These are phyloP conservation scores for Mycena vitilis DNA, from an alignment of 768 basidiomycete species.

Conservation along the genomic window DNA sequence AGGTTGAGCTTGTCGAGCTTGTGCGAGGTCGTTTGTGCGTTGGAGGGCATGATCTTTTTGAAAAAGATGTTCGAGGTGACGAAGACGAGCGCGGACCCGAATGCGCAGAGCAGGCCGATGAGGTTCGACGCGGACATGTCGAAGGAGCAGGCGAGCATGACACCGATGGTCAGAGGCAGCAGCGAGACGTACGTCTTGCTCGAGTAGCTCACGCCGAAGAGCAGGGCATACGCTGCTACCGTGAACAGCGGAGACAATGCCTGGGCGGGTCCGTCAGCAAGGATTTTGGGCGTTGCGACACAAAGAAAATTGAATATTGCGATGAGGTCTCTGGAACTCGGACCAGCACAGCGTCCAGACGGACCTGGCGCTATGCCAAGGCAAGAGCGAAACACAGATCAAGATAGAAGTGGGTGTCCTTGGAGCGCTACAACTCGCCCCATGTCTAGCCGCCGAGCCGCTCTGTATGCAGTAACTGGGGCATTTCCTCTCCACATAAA, in stretches of 20 bases:
- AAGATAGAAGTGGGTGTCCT: no score
- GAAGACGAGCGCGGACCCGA: constrained; percentile 96
- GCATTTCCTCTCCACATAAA: no score
- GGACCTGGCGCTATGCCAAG: no score
- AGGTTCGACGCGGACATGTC: constrained; percentile 90
- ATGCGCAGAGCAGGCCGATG: constrained; percentile 91
- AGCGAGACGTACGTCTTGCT: constrained; percentile 91
- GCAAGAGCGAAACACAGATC: no score
- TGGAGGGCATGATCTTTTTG: constrained; percentile 95
- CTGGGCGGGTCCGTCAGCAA: constrained; percentile 53
- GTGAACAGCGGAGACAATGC: constrained; percentile 98
- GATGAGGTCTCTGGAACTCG: no score
- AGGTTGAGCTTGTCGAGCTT: constrained; percentile 98
- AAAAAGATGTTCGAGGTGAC: constrained; percentile 99
- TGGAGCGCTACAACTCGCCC: no score
- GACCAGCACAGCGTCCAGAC: no score
- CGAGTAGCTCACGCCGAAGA: constrained; percentile 96
- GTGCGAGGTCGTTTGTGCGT: constrained; percentile 60
- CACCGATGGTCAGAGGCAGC: constrained; percentile 93
- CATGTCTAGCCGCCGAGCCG: no score
- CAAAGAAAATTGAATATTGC: neutral
- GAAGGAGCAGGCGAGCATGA: constrained; percentile 97
- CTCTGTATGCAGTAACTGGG: no score
- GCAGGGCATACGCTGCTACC: constrained; percentile 91
- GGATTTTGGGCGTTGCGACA: neutral